Conservation (phyloP, 2,329 filamentous ascomycete species). For the Macrophomina phaseolina region DNA sequence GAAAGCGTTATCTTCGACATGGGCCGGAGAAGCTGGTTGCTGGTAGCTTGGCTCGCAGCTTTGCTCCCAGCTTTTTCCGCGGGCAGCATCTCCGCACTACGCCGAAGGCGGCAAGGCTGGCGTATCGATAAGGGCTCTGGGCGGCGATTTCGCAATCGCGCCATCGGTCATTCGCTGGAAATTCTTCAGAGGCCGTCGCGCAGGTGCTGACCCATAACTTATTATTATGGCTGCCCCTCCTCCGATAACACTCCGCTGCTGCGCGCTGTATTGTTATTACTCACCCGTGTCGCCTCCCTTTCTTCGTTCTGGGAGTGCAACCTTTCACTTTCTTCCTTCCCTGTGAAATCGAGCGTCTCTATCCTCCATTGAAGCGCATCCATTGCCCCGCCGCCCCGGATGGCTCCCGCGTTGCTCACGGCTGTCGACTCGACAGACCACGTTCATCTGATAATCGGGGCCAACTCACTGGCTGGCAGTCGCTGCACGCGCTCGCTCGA, state of each 20-base stretch:
- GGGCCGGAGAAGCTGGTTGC: conserved; percentile 4
- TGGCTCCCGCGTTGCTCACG: conserved; percentile 68
- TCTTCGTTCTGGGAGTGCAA: not conserved
- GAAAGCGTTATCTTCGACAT: not conserved
- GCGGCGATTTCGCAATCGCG: conserved; percentile 16
- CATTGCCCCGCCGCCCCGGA: conserved; percentile 31
- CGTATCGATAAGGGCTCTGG: conserved; percentile 21
- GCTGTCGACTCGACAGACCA: conserved; percentile 72
- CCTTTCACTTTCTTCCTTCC: not conserved
- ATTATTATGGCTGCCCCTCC: conserved; percentile 15
- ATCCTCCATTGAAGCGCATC: not conserved
- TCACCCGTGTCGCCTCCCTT: not conserved
- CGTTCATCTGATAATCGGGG: conserved; percentile 84
- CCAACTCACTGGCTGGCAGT: conserved; percentile 84
- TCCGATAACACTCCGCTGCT: conserved; percentile 17
- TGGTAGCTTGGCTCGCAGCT: conserved; percentile 1
- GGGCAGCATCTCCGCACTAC: conserved; percentile 9
- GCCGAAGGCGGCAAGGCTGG: not conserved
- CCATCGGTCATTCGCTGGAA: conserved; percentile 27
- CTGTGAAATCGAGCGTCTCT: conserved; percentile 1
- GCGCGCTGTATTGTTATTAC: not conserved
- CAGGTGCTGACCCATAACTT: conserved; percentile 13
- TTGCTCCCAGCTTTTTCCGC: conserved; percentile 17
- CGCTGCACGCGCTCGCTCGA: conserved; percentile 80
- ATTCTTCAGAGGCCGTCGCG: conserved; percentile 17